Percentiles rank a stretch among this genome's conserved stretches.
Evolutionary conservation across 441 rosid genomes (phyloP).

Genomic region (Corymbia citriodora): DNA sequence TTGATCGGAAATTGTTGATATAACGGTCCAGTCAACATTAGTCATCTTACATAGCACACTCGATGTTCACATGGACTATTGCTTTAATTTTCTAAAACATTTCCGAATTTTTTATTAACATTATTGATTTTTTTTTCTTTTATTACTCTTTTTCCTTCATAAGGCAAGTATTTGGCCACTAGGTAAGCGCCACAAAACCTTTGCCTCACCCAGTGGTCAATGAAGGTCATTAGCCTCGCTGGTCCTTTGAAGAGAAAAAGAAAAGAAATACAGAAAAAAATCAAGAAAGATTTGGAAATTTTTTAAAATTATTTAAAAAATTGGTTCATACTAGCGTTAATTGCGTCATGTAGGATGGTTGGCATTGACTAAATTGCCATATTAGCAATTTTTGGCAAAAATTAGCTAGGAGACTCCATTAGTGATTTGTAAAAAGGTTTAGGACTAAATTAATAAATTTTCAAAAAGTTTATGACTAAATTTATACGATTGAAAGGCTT

Average conservation of each 20-base stretch:
- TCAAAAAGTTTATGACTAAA: not conserved
- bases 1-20: not conserved
- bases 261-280: not conserved
- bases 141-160: not conserved
- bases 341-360: accelerated
- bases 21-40: not conserved
- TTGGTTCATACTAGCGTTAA: accelerated
- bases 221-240: accelerated
- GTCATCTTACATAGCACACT: no score
- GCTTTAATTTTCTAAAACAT: no score
- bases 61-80: no score
- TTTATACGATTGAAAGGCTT: not conserved
- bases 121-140: not conserved
- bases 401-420: accelerated
- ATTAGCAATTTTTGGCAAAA: not conserved
- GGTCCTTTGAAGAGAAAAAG: not conserved
- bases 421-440: not conserved
- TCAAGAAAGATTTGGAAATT: not conserved
- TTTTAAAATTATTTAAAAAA: not conserved
- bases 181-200: accelerated
- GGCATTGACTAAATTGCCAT: not conserved
- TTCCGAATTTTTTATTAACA: not conserved
- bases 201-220: not conserved
- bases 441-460: accelerated
- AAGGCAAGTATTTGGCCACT: not conserved